Evolutionary conservation across 768 basidiomycete species (phyloP), one percentile per base, ranked within the genome.

Genomic region (Amanita rimosa): DNA sequence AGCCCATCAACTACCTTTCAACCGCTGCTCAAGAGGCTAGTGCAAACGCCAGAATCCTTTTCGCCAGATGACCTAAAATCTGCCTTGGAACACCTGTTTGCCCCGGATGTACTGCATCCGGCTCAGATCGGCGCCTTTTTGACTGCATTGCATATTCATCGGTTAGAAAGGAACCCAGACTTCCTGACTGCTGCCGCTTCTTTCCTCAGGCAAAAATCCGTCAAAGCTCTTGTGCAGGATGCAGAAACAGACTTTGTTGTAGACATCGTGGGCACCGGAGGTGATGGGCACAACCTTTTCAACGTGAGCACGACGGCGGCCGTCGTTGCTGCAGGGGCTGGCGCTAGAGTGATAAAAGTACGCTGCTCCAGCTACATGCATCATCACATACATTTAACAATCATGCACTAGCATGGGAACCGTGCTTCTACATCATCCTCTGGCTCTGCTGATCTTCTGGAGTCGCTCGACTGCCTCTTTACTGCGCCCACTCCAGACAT

Each of bases 291-390:
- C 64, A 88, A 97, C 59, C 83, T 94, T 0, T 97, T 93, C 75
- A 97, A 98, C 61, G 94, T 97, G 46, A 94, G 91, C 61, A 97
- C 95, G 1, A 84, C 90, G 2, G 94, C 95, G 2, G 94, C 78
- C 0, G 76, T 99, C 52, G 88, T 97, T 16, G 95, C 94, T 24
- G 92, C 93, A 19, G 95, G 94, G 11, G 88, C 93, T 6, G 95
- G 95, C 4, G 89, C 89, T 0, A 75, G 92, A 29, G 92, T 99
- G 2, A 79, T 91, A 62, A 97, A 99, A 73, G 93, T 89, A 58
- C 52, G 74, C 46, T 43, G 3, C 8, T n/a, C 1, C 33, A 37
- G 14, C 10, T 36, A 8, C 33, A 8, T 27, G 31, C 14, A 35
- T 14, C 21, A 9, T 10, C 33, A 14, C 22, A 2, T n/a, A 50